A percentile compares a stretch with the other conserved stretches of the same genome.
phyloP scores from a whole-genome alignment of 225 moss, liverwort and hornwort species.

The Straminergon stramineum region DNA sequence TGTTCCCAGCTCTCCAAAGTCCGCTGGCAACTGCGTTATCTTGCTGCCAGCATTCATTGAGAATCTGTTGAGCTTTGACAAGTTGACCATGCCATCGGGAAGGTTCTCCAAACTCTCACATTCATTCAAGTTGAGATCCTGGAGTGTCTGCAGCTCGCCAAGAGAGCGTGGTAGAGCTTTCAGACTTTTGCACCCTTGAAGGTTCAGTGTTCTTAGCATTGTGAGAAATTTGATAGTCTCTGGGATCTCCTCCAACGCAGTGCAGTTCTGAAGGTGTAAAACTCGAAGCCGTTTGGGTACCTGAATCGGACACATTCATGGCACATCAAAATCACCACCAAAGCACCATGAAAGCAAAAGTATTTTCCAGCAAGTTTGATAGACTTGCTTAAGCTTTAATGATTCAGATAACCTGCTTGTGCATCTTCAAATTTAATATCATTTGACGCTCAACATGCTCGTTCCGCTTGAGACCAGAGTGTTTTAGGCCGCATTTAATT shows the following conservation, averaged over 20 bases:
- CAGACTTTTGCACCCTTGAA: slow-evolving; percentile 14
- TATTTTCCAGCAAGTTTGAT: background rate
- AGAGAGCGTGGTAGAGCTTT: background rate
- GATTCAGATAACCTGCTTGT: background rate
- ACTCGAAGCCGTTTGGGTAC: background rate
- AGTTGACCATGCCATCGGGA: background rate
- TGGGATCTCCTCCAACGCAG: slow-evolving; percentile 1
- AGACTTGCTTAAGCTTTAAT: background rate
- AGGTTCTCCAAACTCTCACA: background rate
- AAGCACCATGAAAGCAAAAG: background rate
- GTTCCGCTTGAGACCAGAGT: background rate
- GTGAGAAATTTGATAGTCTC: background rate
- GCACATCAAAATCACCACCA: background rate
- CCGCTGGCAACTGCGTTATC: background rate
- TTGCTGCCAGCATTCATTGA: background rate
- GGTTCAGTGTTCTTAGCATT: background rate
- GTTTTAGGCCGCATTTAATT: background rate
- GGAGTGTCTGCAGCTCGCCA: background rate
- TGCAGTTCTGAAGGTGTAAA: slow-evolving; percentile 9
- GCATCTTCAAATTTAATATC: background rate
- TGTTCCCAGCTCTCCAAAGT: slow-evolving; percentile 5
- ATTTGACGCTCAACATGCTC: background rate
- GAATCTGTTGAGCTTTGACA: slow-evolving; percentile 10
- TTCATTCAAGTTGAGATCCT: slow-evolving; percentile 9
- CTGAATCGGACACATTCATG: background rate